Conservation (phyloP, 192 early-diverging fungal species). For the Gaertneriomyces semiglobifer region DNA sequence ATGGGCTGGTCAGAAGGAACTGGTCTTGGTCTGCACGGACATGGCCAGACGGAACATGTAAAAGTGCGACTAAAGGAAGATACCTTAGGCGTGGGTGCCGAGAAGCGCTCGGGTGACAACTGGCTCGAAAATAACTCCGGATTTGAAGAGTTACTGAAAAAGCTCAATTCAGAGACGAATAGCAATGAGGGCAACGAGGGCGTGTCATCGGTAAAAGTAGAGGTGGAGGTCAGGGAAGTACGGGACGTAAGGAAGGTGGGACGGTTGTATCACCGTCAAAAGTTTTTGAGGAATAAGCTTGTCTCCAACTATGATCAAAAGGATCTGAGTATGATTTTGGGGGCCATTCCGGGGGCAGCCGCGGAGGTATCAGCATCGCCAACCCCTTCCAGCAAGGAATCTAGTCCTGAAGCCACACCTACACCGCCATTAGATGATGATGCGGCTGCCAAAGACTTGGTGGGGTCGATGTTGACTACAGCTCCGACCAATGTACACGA, state of each 20-base stretch:
- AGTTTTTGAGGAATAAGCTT: constrained; percentile 52
- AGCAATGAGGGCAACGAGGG: constrained; percentile 37
- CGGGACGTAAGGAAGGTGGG: constrained; percentile 5
- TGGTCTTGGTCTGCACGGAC: constrained; percentile 84
- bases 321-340: constrained; percentile 49
- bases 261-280: constrained; percentile 39
- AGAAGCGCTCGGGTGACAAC: constrained; percentile 80
- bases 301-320: constrained; percentile 40
- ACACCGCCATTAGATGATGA: constrained; percentile 1
- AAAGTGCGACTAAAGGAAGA: constrained; percentile 84
- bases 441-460: constrained; percentile 12
- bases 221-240: constrained; percentile 15
- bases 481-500: constrained; percentile 30
- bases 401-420: background rate
- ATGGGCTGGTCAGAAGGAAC: constrained; percentile 97
- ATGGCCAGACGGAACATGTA: constrained; percentile 80
- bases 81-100: constrained; percentile 86
- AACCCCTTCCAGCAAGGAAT: background rate
- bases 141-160: constrained; percentile 73
- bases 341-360: constrained; percentile 32
- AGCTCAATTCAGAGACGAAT: constrained; percentile 54
- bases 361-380: constrained; percentile 2
- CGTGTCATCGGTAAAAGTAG: constrained; percentile 22
- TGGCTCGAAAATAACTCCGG: constrained; percentile 93
- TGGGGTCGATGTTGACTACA: constrained; percentile 16